These are phyloP conservation scores for Cladophialophora yegresii DNA, from an alignment of 2,329 filamentous ascomycete species.

Conservation along the genomic window DNA sequence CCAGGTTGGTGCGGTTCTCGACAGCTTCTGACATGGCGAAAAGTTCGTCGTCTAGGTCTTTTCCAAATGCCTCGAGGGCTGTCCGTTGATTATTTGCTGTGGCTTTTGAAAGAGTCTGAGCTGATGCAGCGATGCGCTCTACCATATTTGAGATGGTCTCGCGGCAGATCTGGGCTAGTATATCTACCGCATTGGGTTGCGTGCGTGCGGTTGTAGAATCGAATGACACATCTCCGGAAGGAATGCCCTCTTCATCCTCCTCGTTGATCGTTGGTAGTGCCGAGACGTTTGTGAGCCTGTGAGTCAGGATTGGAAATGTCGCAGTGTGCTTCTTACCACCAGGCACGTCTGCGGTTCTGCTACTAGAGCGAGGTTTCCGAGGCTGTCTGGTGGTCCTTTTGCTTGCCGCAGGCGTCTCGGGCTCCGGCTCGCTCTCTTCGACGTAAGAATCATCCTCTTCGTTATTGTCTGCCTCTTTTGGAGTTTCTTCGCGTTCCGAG, in stretches of 20 bases:
- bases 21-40: conserved; percentile 56
- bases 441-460: conserved; percentile 33
- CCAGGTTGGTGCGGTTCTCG: conserved; percentile 52
- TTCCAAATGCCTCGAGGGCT: conserved; percentile 52
- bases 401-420: conserved; percentile 24
- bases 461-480: conserved; percentile 23
- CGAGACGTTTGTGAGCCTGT: conserved; percentile 37
- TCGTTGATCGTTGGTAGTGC: conserved; percentile 35
- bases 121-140: conserved; percentile 45
- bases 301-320: conserved; percentile 40
- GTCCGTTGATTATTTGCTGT: conserved; percentile 49
- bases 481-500: conserved; percentile 24
- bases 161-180: conserved; percentile 54
- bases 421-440: conserved; percentile 30
- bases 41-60: conserved; percentile 52
- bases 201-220: conserved; percentile 41
- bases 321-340: conserved; percentile 18
- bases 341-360: conserved; percentile 10
- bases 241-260: conserved; percentile 34
- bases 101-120: conserved; percentile 7
- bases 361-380: conserved; percentile 1
- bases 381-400: conserved; percentile 23
- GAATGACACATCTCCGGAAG: conserved; percentile 10
- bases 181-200: conserved; percentile 56
- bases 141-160: conserved; percentile 52